Evolutionary conservation across 176 grass and related monocot species (phyloP).

Genomic region (Guadua angustifolia): DNA sequence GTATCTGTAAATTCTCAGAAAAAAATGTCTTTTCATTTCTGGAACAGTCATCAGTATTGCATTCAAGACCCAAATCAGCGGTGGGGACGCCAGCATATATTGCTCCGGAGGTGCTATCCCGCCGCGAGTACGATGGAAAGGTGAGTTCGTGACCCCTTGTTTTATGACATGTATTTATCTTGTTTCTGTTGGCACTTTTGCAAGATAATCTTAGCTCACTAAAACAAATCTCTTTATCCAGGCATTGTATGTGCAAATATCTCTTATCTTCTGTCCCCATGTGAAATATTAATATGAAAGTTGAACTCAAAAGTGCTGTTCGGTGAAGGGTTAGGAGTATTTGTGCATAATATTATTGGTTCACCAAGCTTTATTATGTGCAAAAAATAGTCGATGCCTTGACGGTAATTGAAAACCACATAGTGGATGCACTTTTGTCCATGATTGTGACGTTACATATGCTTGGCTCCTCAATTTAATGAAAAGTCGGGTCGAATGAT

Average conservation of each 20-base stretch:
- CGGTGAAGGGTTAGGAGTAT: constrained; percentile 25
- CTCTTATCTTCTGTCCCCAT: constrained; percentile 6
- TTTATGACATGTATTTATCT: constrained; percentile 4
- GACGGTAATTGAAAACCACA: constrained; percentile 13
- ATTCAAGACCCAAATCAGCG: constrained; percentile 88
- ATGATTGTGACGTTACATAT: constrained; percentile 44
- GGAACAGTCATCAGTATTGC: constrained; percentile 79
- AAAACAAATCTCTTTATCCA: constrained; percentile 30
- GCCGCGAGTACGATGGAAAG: constrained; percentile 87
- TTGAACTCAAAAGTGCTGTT: constrained; percentile 17
- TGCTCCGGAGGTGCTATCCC: constrained; percentile 84
- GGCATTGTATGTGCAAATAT: constrained; percentile 26
- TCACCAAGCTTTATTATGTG: constrained; percentile 31
- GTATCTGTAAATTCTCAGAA: constrained; percentile 30
- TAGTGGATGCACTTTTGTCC: constrained; percentile 31
- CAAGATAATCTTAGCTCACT: constrained; percentile 24
- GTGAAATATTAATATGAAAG: constrained; percentile 3
- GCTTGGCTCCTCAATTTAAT: constrained; percentile 42
- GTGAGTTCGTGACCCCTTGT: constrained; percentile 49
- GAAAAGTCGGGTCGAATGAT: constrained; percentile 33
- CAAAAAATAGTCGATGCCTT: constrained; percentile 14
- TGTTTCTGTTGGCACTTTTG: constrained; percentile 6
- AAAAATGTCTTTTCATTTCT: constrained; percentile 35
- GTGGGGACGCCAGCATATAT: constrained; percentile 95
- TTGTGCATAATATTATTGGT: constrained; percentile 25